Evolutionary conservation across 768 basidiomycete genomes (phyloP).

Genomic region (Cyclocybe aegerita): DNA sequence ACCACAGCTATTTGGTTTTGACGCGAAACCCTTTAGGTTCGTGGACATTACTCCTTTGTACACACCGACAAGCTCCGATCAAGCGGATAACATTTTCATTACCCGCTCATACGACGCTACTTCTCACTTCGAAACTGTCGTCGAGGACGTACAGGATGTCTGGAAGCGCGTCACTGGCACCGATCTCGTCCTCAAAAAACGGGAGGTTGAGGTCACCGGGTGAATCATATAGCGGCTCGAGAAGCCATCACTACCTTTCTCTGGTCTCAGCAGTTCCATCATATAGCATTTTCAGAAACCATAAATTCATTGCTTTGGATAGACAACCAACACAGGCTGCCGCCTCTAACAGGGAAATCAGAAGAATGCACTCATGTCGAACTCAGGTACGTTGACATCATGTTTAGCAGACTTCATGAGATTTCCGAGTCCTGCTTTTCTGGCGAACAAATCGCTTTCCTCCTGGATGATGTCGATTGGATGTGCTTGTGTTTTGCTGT

Average conservation of each 20-base stretch:
- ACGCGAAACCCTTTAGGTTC: conserved; percentile 55
- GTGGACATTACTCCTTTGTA: conserved; percentile 86
- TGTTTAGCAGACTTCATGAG: conserved; percentile 91
- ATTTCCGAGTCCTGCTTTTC: conserved; percentile 75
- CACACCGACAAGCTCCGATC: conserved; percentile 81
- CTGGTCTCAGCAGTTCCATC: conserved; percentile 4
- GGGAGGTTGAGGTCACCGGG: conserved; percentile 57
- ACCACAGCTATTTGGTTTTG: conserved; percentile 1
- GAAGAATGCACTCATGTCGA: conserved; percentile 81
- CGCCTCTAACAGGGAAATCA: conserved; percentile 23
- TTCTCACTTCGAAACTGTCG: conserved; percentile 98
- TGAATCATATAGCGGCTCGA: background rate
- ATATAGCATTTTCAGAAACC: conserved; percentile 5
- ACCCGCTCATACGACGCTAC: conserved; percentile 98
- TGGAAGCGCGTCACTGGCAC: conserved; percentile 85
- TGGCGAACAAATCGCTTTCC: conserved; percentile 58
- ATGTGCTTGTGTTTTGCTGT: conserved; percentile 18
- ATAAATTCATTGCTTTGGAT: background rate
- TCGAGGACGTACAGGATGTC: conserved; percentile 95
- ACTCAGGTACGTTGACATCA: conserved; percentile 83
- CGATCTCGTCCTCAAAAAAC: conserved; percentile 85
- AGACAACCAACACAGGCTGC: background rate
- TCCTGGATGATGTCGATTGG: conserved; percentile 42
- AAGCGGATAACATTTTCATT: conserved; percentile 90
- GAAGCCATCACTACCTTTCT: background rate